Conservation (phyloP, 2,329 filamentous ascomycete species). For the Nigrospora sphaerica region DNA sequence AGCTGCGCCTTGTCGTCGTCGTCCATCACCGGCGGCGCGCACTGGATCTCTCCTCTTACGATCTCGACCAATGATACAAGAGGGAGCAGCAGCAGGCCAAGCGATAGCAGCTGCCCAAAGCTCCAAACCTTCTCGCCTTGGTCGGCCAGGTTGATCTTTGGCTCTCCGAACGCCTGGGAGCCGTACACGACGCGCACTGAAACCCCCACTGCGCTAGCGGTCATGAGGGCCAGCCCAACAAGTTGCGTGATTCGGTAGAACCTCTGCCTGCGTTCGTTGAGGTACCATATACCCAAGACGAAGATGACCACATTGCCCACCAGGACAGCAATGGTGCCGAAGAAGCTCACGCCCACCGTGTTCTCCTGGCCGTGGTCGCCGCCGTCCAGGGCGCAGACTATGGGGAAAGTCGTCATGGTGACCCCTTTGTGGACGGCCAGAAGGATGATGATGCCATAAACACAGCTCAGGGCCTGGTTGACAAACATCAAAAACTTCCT, state of each 20-base stretch:
- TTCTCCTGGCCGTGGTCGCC: conserved; percentile 23
- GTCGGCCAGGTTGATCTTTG: conserved; percentile 43
- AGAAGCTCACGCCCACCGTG: conserved; percentile 40
- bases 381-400: conserved; percentile 53
- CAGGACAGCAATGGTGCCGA: conserved; percentile 56
- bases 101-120: conserved; percentile 55
- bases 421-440: conserved; percentile 45
- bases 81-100: conserved; percentile 53
- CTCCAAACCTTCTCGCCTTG: conserved; percentile 50
- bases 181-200: conserved; percentile 48
- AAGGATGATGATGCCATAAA: conserved; percentile 50
- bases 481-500: conserved; percentile 59
- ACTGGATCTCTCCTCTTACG: conserved; percentile 35
- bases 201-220: conserved; percentile 50
- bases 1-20: neutral
- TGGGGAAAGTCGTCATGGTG: conserved; percentile 44
- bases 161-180: conserved; percentile 52
- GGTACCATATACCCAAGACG: conserved; percentile 53
- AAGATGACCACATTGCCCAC: conserved; percentile 53
- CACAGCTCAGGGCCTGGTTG: conserved; percentile 51
- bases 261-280: conserved; percentile 46
- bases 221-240: conserved; percentile 46
- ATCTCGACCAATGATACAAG: conserved; percentile 55
- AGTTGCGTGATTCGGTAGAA: conserved; percentile 50
- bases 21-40: conserved; percentile 16